phyloP scores from a whole-genome alignment of 2,329 filamentous ascomycete genomes.

The Periconia sp. region DNA sequence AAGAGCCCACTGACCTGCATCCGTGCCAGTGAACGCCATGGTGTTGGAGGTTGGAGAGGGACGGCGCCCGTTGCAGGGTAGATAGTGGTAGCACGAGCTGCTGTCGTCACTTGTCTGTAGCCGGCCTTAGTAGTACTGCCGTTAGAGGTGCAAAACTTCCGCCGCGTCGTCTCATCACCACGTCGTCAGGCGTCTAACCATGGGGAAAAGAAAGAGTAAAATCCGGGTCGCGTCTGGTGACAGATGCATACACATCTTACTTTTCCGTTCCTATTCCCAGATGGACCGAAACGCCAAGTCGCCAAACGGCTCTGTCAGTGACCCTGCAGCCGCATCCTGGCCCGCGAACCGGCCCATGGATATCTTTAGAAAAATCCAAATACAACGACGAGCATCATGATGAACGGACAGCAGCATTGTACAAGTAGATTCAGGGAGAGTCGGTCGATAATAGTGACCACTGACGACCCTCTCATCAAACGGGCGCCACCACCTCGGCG shows the following conservation, averaged over 20 bases:
- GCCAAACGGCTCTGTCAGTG: conserved; percentile 10
- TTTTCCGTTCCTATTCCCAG: not conserved
- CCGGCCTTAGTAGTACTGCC: not conserved
- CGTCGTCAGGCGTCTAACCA: not conserved
- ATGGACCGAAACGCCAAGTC: conserved; percentile 4
- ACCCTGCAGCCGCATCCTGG: conserved; percentile 9
- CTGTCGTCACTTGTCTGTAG: not conserved
- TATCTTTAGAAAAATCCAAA: conserved; percentile 20
- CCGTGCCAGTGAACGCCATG: not conserved
- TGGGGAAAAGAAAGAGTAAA: not conserved
- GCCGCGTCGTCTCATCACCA: not conserved
- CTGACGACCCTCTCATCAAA: not conserved
- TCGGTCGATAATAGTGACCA: not conserved
- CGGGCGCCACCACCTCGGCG: not conserved
- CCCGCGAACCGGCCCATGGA: conserved; percentile 7
- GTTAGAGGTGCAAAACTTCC: not conserved
- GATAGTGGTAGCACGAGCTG: not conserved
- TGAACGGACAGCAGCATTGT: too few relatives aligned
- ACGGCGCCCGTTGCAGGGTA: not conserved
- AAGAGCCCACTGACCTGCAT: not conserved
- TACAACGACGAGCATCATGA: not conserved
- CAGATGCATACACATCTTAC: conserved; percentile 2
- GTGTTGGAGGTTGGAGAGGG: not conserved
- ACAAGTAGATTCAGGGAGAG: not conserved
- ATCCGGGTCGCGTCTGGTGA: not conserved